Evolutionary conservation across 106 monocot genomes (phyloP).

Genomic region (Acorus calamus): DNA sequence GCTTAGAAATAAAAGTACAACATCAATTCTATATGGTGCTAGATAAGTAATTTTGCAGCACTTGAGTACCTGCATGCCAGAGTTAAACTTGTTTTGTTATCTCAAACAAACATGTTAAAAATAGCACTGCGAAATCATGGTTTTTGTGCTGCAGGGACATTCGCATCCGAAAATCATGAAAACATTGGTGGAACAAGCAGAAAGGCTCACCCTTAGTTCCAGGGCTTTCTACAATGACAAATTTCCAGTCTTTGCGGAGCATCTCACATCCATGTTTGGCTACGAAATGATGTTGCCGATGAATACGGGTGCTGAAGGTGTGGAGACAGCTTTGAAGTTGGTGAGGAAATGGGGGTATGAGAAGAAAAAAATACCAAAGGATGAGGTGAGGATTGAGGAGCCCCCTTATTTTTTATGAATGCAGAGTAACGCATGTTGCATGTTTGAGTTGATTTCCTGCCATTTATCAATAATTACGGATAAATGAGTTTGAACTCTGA

Average conservation of each 20-base stretch:
- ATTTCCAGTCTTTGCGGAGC: slow-evolving; percentile 83
- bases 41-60: too few relatives aligned
- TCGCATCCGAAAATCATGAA: slow-evolving; percentile 93
- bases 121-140: not conserved
- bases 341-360: slow-evolving; percentile 97
- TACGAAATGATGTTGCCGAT: slow-evolving; percentile 96
- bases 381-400: slow-evolving; percentile 46
- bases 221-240: slow-evolving; percentile 97
- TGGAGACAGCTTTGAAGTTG: slow-evolving; percentile 92
- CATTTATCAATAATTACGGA: too few relatives aligned
- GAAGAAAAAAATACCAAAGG: slow-evolving; percentile 83
- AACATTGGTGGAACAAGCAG: slow-evolving; percentile 74
- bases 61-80: too few relatives aligned
- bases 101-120: not conserved
- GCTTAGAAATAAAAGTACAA: too few relatives aligned
- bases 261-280: slow-evolving; percentile 65
- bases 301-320: slow-evolving; percentile 99
- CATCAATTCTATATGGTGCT: too few relatives aligned
- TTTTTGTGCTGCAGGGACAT: slow-evolving; percentile 52
- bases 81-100: too few relatives aligned
- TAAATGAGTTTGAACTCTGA: too few relatives aligned
- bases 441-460: too few relatives aligned
- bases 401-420: too few relatives aligned
- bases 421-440: too few relatives aligned
- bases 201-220: slow-evolving; percentile 86